phyloP scores from a whole-genome alignment of 768 basidiomycete species.

The Lactifluus hygrophoroides region DNA sequence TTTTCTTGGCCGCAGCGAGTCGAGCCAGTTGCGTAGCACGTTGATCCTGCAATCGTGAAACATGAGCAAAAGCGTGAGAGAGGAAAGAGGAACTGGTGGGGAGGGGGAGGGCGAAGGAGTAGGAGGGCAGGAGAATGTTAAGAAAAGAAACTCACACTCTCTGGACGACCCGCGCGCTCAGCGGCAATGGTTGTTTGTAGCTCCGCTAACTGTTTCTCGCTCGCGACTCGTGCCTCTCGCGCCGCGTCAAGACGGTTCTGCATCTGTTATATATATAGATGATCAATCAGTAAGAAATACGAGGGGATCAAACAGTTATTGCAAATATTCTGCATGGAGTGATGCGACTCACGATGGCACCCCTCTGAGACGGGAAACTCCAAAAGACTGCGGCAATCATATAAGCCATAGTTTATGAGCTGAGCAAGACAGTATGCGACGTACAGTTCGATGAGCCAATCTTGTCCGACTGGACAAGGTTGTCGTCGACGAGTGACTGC shows the following conservation, averaged over 20 bases:
- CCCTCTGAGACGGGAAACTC: slow-evolving; percentile 89
- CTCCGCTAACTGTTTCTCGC: slow-evolving; percentile 43
- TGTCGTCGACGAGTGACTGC: slow-evolving; percentile 80
- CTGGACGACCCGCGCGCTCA: slow-evolving; percentile 47
- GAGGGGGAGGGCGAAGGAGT: not conserved
- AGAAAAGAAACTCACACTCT: slow-evolving; percentile 38
- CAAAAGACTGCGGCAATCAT: slow-evolving; percentile 66
- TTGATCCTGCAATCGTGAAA: slow-evolving; percentile 36
- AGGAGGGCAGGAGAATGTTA: not conserved
- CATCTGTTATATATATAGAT: slow-evolving; percentile 33
- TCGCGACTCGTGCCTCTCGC: slow-evolving; percentile 36
- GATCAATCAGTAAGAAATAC: not conserved
- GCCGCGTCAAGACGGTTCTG: slow-evolving; percentile 45
- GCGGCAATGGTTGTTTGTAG: slow-evolving; percentile 37
- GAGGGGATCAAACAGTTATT: not conserved
- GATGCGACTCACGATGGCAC: slow-evolving; percentile 48
- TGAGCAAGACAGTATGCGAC: slow-evolving; percentile 24
- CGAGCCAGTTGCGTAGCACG: slow-evolving; percentile 46
- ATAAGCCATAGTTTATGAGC: slow-evolving; percentile 15
- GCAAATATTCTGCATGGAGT: not conserved
- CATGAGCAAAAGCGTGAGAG: not conserved
- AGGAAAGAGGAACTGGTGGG: no score
- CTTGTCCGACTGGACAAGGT: slow-evolving; percentile 81
- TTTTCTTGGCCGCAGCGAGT: slow-evolving; percentile 40
- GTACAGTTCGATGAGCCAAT: slow-evolving; percentile 91